Evolutionary conservation across 225 moss, liverwort and hornwort genomes (phyloP).

Genomic region (Anthoceros angustus): DNA sequence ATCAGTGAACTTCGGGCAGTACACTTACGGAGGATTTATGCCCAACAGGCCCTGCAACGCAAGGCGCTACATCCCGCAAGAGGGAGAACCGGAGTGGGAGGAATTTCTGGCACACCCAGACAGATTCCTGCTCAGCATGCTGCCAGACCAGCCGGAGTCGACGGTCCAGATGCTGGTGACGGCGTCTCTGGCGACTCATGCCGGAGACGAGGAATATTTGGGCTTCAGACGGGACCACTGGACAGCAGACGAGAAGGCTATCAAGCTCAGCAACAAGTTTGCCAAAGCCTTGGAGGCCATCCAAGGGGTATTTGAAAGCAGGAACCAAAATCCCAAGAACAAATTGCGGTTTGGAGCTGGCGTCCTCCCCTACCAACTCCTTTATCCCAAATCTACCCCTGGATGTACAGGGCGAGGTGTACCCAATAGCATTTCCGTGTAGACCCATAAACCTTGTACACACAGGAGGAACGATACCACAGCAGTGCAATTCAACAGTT

Average conservation of each 20-base stretch:
- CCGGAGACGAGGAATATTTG: conserved; percentile 78
- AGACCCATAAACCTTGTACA: neutral
- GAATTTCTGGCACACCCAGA: conserved; percentile 35
- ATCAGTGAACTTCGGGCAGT: conserved; percentile 59
- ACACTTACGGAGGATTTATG: conserved; percentile 54
- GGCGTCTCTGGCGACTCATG: conserved; percentile 65
- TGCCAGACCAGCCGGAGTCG: conserved; percentile 50
- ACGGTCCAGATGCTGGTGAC: conserved; percentile 62
- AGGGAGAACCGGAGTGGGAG: conserved; percentile 23
- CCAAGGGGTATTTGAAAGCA: conserved; percentile 25
- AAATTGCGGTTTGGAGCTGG: conserved; percentile 64
- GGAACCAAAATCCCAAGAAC: conserved; percentile 27
- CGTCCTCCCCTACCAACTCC: conserved; percentile 50
- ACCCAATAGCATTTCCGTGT: conserved; percentile 83
- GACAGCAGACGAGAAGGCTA: conserved; percentile 22
- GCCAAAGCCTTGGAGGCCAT: conserved; percentile 15
- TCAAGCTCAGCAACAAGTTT: conserved; percentile 23
- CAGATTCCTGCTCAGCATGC: conserved; percentile 24
- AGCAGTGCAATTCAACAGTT: too few relatives aligned
- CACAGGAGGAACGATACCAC: too few relatives aligned
- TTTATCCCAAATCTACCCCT: conserved; percentile 43
- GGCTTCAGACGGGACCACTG: conserved; percentile 42
- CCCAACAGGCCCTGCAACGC: conserved; percentile 71
- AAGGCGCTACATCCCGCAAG: conserved; percentile 41
- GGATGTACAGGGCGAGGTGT: conserved; percentile 70